A percentile compares a stretch with the other conserved stretches of the same genome.
Evolutionary conservation across 2,329 filamentous ascomycete genomes (phyloP).

Genomic region (Trichoderma pleuroti): DNA sequence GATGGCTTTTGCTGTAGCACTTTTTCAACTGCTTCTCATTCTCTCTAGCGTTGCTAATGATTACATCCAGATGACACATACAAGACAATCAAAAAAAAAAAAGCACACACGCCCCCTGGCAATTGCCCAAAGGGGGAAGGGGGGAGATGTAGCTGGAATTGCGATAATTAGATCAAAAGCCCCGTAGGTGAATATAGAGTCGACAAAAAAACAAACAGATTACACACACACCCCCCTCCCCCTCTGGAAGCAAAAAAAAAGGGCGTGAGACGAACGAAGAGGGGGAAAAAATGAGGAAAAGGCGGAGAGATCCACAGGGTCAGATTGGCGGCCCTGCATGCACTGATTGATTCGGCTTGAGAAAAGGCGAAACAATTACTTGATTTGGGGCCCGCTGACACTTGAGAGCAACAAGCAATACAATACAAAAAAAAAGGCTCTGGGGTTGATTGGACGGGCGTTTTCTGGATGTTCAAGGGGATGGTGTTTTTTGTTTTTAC

Average conservation of each 20-base stretch:
- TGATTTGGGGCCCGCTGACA: background rate
- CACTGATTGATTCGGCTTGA: background rate
- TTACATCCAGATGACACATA: background rate
- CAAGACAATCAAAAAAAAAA: background rate
- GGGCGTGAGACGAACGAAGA: background rate
- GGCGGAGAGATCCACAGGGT: constrained; percentile 4
- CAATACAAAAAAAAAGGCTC: background rate
- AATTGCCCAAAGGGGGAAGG: background rate
- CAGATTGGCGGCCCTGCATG: constrained; percentile 15
- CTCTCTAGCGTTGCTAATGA: background rate
- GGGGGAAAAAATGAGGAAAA: background rate
- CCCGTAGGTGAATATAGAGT: background rate
- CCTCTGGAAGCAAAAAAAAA: background rate
- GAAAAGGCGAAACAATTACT: background rate
- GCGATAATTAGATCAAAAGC: background rate
- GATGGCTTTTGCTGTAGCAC: background rate
- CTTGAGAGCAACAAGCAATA: background rate
- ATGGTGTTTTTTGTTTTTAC: too few species aligned
- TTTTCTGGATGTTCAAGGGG: too few species aligned
- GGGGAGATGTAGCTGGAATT: background rate
- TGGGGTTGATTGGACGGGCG: background rate
- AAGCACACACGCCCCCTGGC: background rate
- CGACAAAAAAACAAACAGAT: background rate
- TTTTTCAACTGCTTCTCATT: background rate
- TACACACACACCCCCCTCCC: background rate